phyloP scores from a whole-genome alignment of 306 rosid genomes.

The Lithocarpus polystachyus region DNA sequence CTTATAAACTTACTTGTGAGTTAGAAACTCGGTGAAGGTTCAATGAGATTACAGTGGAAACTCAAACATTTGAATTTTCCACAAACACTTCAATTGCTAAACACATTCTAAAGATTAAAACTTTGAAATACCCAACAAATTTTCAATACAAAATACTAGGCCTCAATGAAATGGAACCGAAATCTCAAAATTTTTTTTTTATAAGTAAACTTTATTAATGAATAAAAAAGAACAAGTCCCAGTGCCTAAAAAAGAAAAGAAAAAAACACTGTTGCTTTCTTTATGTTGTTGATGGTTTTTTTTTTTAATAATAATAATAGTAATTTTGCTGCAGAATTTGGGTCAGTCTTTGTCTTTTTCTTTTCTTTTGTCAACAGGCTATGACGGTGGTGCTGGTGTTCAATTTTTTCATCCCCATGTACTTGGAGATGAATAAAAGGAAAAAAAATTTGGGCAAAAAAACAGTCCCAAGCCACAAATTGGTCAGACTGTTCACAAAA shows the following conservation, averaged over 20 bases:
- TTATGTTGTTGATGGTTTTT: too few species aligned
- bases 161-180: not conserved
- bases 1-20: too few species aligned
- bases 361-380: not conserved
- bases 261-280: too few species aligned
- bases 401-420: not conserved
- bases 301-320: too few species aligned
- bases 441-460: too few species aligned
- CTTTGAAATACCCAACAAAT: not conserved
- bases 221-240: too few species aligned
- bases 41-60: not conserved
- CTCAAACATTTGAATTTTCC: not conserved
- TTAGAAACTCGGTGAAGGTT: too few species aligned
- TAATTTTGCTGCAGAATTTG: not conserved
- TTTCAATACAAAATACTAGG: not conserved
- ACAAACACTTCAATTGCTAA: not conserved
- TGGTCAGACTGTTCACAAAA: too few species aligned
- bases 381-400: not conserved
- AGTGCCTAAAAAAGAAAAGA: too few species aligned
- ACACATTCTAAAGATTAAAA: not conserved
- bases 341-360: not conserved
- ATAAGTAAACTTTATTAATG: too few species aligned
- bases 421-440: not conserved
- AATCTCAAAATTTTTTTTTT: not conserved
- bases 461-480: too few species aligned